phyloP scores from a whole-genome alignment of 306 rosid genomes.

The Cucurbita pepo region DNA sequence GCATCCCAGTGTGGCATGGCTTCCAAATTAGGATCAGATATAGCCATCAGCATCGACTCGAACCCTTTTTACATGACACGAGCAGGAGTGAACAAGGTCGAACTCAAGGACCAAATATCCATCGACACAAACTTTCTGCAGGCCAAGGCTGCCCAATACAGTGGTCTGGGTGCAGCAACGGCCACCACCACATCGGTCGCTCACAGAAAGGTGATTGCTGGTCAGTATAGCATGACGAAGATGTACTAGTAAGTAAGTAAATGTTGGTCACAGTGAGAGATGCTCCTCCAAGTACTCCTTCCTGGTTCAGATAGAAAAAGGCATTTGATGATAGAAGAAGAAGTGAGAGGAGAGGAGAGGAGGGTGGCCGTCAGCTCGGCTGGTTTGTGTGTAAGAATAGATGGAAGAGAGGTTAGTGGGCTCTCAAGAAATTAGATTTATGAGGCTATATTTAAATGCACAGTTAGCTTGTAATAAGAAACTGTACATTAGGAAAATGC shows the following conservation, averaged over 20 bases:
- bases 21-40: constrained; percentile 52
- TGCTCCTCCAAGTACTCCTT: background rate
- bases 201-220: constrained; percentile 53
- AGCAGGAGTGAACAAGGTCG: constrained; percentile 47
- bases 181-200: constrained; percentile 28
- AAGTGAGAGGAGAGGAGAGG: background rate
- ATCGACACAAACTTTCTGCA: constrained; percentile 46
- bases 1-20: constrained; percentile 44
- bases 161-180: constrained; percentile 33
- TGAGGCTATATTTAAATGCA: constrained; percentile 13
- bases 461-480: constrained; percentile 14
- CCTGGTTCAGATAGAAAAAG: background rate
- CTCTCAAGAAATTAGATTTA: constrained; percentile 12
- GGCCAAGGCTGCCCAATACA: constrained; percentile 37
- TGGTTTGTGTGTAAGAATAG: background rate
- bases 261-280: background rate
- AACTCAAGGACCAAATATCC: constrained; percentile 34
- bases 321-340: background rate
- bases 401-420: background rate
- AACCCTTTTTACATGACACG: constrained; percentile 75
- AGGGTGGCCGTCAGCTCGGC: background rate
- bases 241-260: constrained; percentile 24
- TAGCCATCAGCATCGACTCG: constrained; percentile 54
- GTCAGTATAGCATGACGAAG: constrained; percentile 59
- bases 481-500: background rate